Evolutionary conservation across 108 stramenopile species (phyloP), one percentile per base, ranked within the genome.

Genomic region (Fragilariopsis cylindrus): DNA sequence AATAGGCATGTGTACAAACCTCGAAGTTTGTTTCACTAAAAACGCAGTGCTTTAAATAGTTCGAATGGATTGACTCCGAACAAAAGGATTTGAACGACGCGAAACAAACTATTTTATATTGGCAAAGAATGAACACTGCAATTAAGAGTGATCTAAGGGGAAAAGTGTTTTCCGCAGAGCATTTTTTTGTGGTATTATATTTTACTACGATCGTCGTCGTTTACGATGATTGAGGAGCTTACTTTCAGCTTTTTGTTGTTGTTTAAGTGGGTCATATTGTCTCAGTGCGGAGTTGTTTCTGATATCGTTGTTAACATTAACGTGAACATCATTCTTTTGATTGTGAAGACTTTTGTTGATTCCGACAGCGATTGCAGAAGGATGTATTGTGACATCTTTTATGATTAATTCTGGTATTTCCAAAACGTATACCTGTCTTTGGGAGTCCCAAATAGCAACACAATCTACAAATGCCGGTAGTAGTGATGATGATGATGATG

Each of bases 391-490:
- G 41, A 73, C 30, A 52, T 73, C 60, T 7, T 7, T 63, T 9
- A 62, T 62, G 39, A 63, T 60, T 19, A 62, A 48, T 47, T 62
- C 49, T 13, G 72, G 72, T 42, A 73, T 62, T 52, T 73, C 72
- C 60, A 73, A 63, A 48, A 41, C 43, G 18, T 73, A 73, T 2
- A 63, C 60, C 0, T 62, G 60, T 50, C 40, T 50, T 73, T 7
- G 5, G n/a, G 72, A 48, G 13, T 73, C 72, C 72, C 72, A 73
- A 5, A 73, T 11, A n/a, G 72, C 72, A 11, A 73, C 57, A 16
- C 48, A 48, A 39, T 73, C 72, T 7, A 73, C 42, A n/a, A 63
- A 50, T 19, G 60, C 39, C 62, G 62, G n/a, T 45, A 11, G 11
- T 30, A 40, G 41, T n/a, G 41, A 4, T 9, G 55, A 40, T 8